phyloP scores from a whole-genome alignment of 2,329 filamentous ascomycete genomes.

The Colletotrichum sojae region DNA sequence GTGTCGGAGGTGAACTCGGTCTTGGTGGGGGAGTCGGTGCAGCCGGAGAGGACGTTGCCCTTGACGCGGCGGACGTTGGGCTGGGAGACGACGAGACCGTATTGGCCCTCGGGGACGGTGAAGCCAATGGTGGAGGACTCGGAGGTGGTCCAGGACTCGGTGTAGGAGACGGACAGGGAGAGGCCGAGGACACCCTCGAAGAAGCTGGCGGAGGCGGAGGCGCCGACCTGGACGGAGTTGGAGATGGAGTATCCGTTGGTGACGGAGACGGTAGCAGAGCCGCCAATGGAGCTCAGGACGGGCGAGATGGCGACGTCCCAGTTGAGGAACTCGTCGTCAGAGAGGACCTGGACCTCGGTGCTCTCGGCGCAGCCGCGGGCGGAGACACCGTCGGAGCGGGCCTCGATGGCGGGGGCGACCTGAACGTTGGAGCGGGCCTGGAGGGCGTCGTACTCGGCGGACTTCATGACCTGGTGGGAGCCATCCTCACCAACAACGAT shows the following conservation, averaged over 20 bases:
- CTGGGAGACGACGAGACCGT: conserved; percentile 56
- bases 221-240: conserved; percentile 49
- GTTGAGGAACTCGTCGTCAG: conserved; percentile 51
- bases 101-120: conserved; percentile 52
- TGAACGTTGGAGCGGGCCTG: conserved; percentile 33
- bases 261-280: conserved; percentile 48
- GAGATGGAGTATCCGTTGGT: conserved; percentile 51
- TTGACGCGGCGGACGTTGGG: conserved; percentile 49
- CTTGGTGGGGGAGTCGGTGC: conserved; percentile 48
- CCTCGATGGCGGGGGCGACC: conserved; percentile 18
- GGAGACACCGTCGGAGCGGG: conserved; percentile 1
- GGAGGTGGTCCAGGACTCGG: conserved; percentile 49
- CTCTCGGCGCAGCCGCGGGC: conserved; percentile 41
- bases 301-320: conserved; percentile 56
- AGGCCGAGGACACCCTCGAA: conserved; percentile 45
- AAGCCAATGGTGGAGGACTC: conserved; percentile 50
- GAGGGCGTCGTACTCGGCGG: conserved; percentile 44
- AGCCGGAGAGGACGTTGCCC: conserved; percentile 53
- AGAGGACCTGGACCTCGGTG: conserved; percentile 45
- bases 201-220: conserved; percentile 41
- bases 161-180: conserved; percentile 44
- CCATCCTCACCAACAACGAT: conserved; percentile 46
- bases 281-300: conserved; percentile 49
- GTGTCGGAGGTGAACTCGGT: conserved; percentile 51
- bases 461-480: conserved; percentile 46